Conservation (phyloP, 345 rosid species). For the thale cress (Arabidopsis thaliana) region TAIR10.1 NC_003071.7:8194501-8195000, state of each 20-base stretch:
- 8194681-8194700: constrained; percentile 30
- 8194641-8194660: constrained; percentile 25
- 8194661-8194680: constrained; percentile 9
- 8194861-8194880: constrained; percentile 90
- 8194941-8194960: constrained; percentile 82
- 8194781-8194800: constrained; percentile 12
- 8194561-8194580: background rate
- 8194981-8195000: constrained; percentile 85
- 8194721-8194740: constrained; percentile 17
- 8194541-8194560: background rate
- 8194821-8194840: constrained; percentile 80
- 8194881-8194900: constrained; percentile 88
- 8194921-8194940: constrained; percentile 83
- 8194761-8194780: constrained; percentile 26
- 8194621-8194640: constrained; percentile 27
- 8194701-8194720: constrained; percentile 30
- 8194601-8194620: constrained; percentile 20
- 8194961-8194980: constrained; percentile 87
- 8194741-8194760: constrained; percentile 16
- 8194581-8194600: constrained; percentile 22
- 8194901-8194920: constrained; percentile 98
- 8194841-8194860: constrained; percentile 98
- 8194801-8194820: constrained; percentile 48
- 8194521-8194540: no score
- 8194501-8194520: no score